Evolutionary conservation across 1,284 basidiomycete species (phyloP).

Genomic region (Ceratobasidium sp.): DNA sequence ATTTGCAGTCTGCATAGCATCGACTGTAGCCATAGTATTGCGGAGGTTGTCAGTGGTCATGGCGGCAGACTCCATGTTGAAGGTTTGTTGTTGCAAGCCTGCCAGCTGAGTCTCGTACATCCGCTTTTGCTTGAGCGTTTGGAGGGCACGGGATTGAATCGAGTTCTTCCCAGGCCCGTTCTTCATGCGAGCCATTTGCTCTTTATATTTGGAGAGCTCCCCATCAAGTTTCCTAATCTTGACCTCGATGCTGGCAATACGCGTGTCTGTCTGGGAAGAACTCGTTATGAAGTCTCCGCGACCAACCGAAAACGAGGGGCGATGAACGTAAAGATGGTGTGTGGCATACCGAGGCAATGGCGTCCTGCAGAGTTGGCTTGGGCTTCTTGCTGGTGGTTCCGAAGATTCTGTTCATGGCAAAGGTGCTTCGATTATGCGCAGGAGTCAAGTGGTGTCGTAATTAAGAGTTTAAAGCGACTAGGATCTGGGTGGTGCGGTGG

Average conservation of each 20-base stretch:
- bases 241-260: constrained; percentile 91
- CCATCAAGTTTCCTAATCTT: constrained; percentile 97
- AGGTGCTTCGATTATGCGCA: constrained; percentile 7
- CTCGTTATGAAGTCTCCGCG: constrained; percentile 37
- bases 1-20: constrained; percentile 97
- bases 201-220: constrained; percentile 91
- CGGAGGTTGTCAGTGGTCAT: constrained; percentile 96
- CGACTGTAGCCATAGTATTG: constrained; percentile 99
- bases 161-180: constrained; percentile 96
- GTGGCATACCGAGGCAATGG: constrained; percentile 76
- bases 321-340: constrained; percentile 14
- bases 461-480: neutral
- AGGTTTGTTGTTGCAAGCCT: constrained; percentile 93
- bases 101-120: constrained; percentile 94
- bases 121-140: constrained; percentile 93
- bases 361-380: constrained; percentile 87
- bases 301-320: constrained; percentile 10
- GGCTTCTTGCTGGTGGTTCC: constrained; percentile 76
- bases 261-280: constrained; percentile 76
- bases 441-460: constrained; percentile 4
- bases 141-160: constrained; percentile 92
- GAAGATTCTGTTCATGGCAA: constrained; percentile 64
- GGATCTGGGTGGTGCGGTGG: neutral
- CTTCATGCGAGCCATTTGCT: constrained; percentile 94
- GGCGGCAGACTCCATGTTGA: constrained; percentile 98